These are phyloP conservation scores for Vigna angularis DNA, from an alignment of 306 rosid genomes.

Conservation along the genomic window DNA sequence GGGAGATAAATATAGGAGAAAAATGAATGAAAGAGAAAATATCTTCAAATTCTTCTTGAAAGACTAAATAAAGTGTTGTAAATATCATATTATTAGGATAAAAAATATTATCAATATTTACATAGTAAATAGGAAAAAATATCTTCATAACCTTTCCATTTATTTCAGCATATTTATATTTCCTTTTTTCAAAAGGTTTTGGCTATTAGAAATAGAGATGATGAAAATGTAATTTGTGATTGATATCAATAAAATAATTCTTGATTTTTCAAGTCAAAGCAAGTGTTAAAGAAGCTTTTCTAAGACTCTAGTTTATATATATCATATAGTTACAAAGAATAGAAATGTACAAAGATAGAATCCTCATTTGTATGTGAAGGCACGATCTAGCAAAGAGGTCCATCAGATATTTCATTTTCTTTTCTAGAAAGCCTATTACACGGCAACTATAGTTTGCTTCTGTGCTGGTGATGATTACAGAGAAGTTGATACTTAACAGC, in stretches of 20 bases:
- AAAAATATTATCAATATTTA: too few species aligned
- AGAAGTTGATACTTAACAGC: constrained; percentile 20
- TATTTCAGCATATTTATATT: too few species aligned
- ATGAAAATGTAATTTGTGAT: too few species aligned
- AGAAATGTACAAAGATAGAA: background rate
- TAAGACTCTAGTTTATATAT: constrained; percentile 15
- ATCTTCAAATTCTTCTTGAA: background rate
- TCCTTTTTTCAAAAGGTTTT: too few species aligned
- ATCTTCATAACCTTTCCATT: too few species aligned
- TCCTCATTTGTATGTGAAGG: background rate
- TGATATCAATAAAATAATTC: too few species aligned
- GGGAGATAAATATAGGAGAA: background rate
- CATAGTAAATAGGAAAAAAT: too few species aligned
- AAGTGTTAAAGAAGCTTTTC: constrained; percentile 2
- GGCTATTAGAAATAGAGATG: too few species aligned
- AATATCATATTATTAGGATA: too few species aligned
- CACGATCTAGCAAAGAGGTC: background rate
- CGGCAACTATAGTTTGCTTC: background rate
- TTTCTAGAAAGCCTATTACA: constrained; percentile 16
- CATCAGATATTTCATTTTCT: constrained; percentile 3
- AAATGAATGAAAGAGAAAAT: constrained; percentile 4
- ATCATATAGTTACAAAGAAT: background rate
- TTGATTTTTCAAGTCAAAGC: too few species aligned
- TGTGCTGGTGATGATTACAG: background rate
- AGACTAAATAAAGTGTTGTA: background rate